Evolutionary conservation across 805 yeast species (phyloP).

Genomic region (Metschnikowia amazonensis): DNA sequence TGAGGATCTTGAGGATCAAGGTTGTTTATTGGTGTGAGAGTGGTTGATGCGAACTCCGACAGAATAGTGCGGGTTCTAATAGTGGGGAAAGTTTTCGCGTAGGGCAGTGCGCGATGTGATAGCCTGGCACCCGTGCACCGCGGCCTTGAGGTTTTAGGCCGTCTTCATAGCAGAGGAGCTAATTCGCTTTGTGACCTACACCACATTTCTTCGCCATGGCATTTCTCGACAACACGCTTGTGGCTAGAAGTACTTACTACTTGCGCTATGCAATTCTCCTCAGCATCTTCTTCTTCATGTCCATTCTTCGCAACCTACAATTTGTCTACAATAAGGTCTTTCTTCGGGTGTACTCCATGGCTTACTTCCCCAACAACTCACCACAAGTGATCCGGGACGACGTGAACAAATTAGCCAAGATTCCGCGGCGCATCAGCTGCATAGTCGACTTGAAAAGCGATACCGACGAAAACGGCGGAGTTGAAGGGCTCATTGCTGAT

Average conservation of each 20-base stretch:
- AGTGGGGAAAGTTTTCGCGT: slow-evolving; percentile 8
- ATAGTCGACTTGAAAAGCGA: slow-evolving; percentile 70
- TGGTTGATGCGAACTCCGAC: slow-evolving; percentile 1
- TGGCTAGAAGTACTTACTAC: slow-evolving; percentile 8
- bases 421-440: slow-evolving; percentile 74
- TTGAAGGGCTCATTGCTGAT: slow-evolving; percentile 74
- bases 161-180: neutral
- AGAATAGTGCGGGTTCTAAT: slow-evolving; percentile 2
- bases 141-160: neutral
- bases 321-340: slow-evolving; percentile 49
- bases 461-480: slow-evolving; percentile 86
- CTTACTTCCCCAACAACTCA: slow-evolving; percentile 65
- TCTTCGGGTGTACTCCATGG: slow-evolving; percentile 53
- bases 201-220: neutral
- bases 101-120: neutral
- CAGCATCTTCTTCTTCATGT: slow-evolving; percentile 50
- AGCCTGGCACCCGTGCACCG: slow-evolving; percentile 2
- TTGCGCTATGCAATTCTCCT: slow-evolving; percentile 30
- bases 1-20: neutral
- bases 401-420: slow-evolving; percentile 64
- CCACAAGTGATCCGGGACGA: slow-evolving; percentile 87
- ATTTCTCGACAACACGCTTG: neutral
- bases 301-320: slow-evolving; percentile 51
- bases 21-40: neutral
- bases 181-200: neutral